Conservation (phyloP, 2,329 filamentous ascomycete species). For the Arthroderma sp. region DNA sequence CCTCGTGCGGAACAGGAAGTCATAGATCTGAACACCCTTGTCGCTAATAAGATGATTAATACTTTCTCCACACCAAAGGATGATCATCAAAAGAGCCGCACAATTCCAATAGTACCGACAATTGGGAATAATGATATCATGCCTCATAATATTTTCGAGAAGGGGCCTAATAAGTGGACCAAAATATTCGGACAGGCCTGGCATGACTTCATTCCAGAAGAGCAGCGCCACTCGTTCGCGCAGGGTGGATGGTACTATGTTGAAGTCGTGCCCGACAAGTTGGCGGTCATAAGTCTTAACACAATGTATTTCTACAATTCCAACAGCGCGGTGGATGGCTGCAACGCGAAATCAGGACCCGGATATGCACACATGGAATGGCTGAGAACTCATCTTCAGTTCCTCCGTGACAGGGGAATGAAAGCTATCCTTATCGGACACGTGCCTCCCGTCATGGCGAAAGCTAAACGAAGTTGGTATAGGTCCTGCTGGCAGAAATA, state of each 20-base stretch:
- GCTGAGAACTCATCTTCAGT: conserved; percentile 76
- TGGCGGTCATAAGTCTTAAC: conserved; percentile 89
- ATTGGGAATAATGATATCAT: conserved; percentile 97
- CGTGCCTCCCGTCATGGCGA: conserved; percentile 77
- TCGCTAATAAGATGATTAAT: conserved; percentile 64
- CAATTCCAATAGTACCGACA: conserved; percentile 73
- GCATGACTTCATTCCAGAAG: conserved; percentile 78
- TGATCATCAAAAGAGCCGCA: conserved; percentile 36
- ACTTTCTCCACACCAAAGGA: conserved; percentile 39
- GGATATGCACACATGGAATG: conserved; percentile 94
- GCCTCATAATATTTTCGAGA: conserved; percentile 83
- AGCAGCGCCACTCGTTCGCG: conserved; percentile 78
- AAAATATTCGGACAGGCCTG: conserved; percentile 65
- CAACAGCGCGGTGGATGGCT: conserved; percentile 89
- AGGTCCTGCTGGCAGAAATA: conserved; percentile 99
- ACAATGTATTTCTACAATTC: conserved; percentile 92
- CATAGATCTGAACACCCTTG: conserved; percentile 58
- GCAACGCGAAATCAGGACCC: conserved; percentile 62
- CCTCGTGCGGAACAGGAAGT: conserved; percentile 67
- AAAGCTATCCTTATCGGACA: conserved; percentile 93
- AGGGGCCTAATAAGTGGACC: conserved; percentile 80
- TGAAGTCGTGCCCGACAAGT: conserved; percentile 72
- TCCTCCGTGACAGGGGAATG: conserved; percentile 69
- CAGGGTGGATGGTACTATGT: conserved; percentile 90
- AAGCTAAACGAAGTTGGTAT: conserved; percentile 79